Base-by-base conservation (phyloP, 2,329 filamentous ascomycete genomes). In the Aspergillus sclerotialis region DNA sequence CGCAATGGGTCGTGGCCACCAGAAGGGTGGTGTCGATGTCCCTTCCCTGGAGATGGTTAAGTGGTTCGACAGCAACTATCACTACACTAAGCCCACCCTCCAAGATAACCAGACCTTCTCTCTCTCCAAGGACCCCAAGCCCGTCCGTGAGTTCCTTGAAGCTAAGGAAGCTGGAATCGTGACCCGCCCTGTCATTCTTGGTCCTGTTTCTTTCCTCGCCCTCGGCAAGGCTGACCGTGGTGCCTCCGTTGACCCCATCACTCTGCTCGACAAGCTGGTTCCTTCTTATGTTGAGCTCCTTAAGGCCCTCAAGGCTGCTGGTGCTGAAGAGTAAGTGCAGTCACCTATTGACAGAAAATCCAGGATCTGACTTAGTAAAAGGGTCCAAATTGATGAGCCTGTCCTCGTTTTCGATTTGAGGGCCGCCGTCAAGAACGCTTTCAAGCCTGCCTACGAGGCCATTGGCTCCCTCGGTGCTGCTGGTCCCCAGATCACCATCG, bases 41-140 rank as follows among this genome's bases (percentile, higher is more conserved):
- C 87, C 90, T 54, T 34, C 34, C 36, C 40, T 75, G 73, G 92
- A 98, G 78, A 98, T 98, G 92, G 92, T 98, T 58, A 98, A 98
- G 78, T 98, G 92, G 92, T 98, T 98, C 65, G 92, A 98, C 78
- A 94, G 88, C 50, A 98, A 98, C 84, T 98, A 98, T 82, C 92
- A 96, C 79, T 98, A 98, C 69, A 92, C 96, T 73, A 96, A 96
- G 82, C 92, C 92, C 48, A 95, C 92, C 45, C 80, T 98, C 51
- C 88, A 95, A 72, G 82, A 95, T 73, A 84, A 85, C 77, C 92
- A 98, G 79, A 82, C 77, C 61, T 98, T 98, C 82, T 89, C 83
- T 71, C 86, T 98, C 45, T 69, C 75, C 44, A 70, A 78, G 53
- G 82, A 82, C 68, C 88, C 92, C 66, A 98, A 98, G 83, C 88